A percentile compares a stretch with the other conserved stretches of the same genome.
Evolutionary conservation across 306 rosid genomes (phyloP).

Genomic region (Alnus rubra): DNA sequence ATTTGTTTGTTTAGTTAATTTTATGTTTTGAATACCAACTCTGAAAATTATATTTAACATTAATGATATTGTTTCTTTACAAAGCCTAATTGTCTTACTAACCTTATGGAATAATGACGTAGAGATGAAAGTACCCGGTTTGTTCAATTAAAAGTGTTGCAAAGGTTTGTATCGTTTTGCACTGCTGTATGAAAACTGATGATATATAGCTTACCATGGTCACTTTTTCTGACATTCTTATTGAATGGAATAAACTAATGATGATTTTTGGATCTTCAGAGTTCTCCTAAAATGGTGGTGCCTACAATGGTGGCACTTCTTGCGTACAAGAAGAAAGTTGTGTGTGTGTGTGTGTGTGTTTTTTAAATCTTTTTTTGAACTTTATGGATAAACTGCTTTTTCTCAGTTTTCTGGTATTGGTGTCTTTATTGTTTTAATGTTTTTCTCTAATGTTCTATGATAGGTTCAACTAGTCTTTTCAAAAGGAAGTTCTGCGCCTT

Average conservation of each 20-base stretch:
- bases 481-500: slow-evolving; percentile 1
- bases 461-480: neutral
- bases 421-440: neutral
- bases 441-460: slow-evolving; percentile 3
- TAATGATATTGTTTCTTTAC: neutral
- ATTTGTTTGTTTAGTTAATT: neutral
- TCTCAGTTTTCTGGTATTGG: neutral
- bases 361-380: neutral
- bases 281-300: neutral
- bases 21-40: neutral
- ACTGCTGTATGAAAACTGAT: neutral
- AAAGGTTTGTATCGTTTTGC: neutral
- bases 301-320: neutral
- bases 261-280: neutral
- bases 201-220: neutral
- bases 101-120: neutral
- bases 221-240: neutral
- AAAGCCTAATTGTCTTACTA: neutral
- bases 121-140: neutral
- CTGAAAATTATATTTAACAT: neutral
- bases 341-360: too few species aligned
- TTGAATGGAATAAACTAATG: neutral
- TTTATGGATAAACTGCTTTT: neutral
- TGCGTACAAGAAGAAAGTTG: neutral
- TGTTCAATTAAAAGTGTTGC: neutral